Evolutionary conservation across 2,329 filamentous ascomycete species (phyloP), one percentile per base, ranked within the genome.

Genomic region (Cytospora piceicola): DNA sequence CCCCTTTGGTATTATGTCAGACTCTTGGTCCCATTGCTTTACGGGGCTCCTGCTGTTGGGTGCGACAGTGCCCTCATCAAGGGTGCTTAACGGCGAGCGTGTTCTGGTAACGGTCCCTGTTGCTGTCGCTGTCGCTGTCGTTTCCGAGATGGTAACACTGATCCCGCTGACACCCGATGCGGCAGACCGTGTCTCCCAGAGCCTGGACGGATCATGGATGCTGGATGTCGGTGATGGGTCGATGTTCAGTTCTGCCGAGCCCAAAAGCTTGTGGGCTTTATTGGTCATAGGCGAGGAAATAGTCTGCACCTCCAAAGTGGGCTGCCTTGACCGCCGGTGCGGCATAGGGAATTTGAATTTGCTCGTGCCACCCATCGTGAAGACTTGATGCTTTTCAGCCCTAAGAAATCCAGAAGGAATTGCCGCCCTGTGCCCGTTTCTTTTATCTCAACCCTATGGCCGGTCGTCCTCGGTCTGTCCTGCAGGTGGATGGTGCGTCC

Each of bases 261-360:
- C 83, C 49, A 85, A 72, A 20, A 85, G 78, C 70, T 80, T 82
- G 69, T 84, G 82, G 1, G 81, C 83, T 71, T 85, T 85, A 56
- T 57, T 67, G 65, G 80, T 82, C 70, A 82, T 75, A 2, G 79
- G 77, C 42, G 76, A 75, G n/a, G 75, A 72, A 11, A 74, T 70
- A 20, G 71, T 71, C 34, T 71, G 71, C 39, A 67, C 63, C 51
- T 67, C 66, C 30, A 71, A 71, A 42, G 70, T 73, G 12, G 75
- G 67, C 42, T 76, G 75, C 72, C 82, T 85, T 65, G 77, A 72
- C 65, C 75, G 80, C 67, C 82, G 80, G 61, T 82, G 78, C 61
- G 82, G 78, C 20, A 84, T 73, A 34, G 81, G 78, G 60, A 85
- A 84, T 49, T 75, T 79, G 69, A 85, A 84, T 65, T 80, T 82